A percentile compares a stretch with the other conserved stretches of the same genome.
Evolutionary conservation across 176 grass and related monocot species (phyloP).

Genomic region (Rhynchospora pubera): DNA sequence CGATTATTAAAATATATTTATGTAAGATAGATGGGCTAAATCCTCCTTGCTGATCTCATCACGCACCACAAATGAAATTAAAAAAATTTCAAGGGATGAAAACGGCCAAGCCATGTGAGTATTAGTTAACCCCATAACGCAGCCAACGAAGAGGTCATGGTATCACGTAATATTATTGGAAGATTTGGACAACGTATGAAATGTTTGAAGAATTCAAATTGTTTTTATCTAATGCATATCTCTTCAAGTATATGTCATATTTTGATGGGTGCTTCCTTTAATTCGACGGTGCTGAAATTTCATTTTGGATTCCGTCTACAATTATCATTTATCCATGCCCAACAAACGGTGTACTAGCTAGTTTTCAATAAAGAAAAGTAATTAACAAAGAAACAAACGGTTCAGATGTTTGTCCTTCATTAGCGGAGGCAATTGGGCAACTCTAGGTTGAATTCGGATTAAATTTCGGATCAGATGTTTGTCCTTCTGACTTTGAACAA

Average conservation of each 20-base stretch:
- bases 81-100: neutral
- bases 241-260: neutral
- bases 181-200: neutral
- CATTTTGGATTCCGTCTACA: neutral
- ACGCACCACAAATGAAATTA: neutral
- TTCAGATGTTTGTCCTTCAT: too few species aligned
- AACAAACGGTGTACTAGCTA: neutral
- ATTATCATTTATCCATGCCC: neutral
- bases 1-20: neutral
- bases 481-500: too few species aligned
- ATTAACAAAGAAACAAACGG: too few species aligned
- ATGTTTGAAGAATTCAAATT: neutral
- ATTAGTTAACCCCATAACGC: conserved; percentile 4
- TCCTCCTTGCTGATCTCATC: neutral
- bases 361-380: too few species aligned
- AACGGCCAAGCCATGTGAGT: neutral
- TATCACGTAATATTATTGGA: conserved; percentile 5
- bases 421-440: too few species aligned
- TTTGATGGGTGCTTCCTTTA: neutral
- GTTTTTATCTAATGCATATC: neutral
- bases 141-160: conserved; percentile 7
- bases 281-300: neutral
- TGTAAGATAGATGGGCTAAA: neutral
- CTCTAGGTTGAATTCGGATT: too few species aligned
- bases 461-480: too few species aligned